Percentiles rank a stretch among this genome's conserved stretches.
phyloP scores from a whole-genome alignment of 2,329 filamentous ascomycete species.

The Esteya vermicola region DNA sequence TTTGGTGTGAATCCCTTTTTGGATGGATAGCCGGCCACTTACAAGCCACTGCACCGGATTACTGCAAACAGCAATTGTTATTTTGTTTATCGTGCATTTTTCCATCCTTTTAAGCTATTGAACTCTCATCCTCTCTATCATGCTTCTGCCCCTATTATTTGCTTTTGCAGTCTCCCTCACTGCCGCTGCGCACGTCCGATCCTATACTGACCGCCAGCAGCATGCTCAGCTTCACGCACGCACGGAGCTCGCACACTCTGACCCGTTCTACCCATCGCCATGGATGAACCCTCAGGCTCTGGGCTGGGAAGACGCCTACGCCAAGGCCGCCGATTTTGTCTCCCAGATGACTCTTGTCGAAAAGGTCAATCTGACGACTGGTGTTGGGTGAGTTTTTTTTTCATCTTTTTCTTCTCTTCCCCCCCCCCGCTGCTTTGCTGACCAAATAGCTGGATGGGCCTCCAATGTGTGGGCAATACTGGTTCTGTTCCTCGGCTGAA shows the following conservation, averaged over 20 bases:
- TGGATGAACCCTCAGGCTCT: slow-evolving; percentile 64
- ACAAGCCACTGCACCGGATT: too few relatives aligned
- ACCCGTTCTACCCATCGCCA: slow-evolving; percentile 69
- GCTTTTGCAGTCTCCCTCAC: too few relatives aligned
- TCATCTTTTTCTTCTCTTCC: neutral
- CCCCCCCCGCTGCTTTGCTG: neutral
- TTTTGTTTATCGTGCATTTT: too few relatives aligned
- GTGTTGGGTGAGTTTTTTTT: slow-evolving; percentile 50
- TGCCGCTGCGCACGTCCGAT: too few relatives aligned
- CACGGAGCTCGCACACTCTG: slow-evolving; percentile 23
- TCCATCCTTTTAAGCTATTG: too few relatives aligned
- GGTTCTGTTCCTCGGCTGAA: slow-evolving; percentile 58
- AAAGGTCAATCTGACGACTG: slow-evolving; percentile 92
- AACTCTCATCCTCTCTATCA: too few relatives aligned
- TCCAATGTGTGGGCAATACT: slow-evolving; percentile 63
- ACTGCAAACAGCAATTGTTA: too few relatives aligned
- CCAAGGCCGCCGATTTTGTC: slow-evolving; percentile 64
- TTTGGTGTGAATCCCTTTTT: too few relatives aligned
- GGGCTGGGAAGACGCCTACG: slow-evolving; percentile 64
- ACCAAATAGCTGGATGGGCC: slow-evolving; percentile 43
- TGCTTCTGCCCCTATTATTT: too few relatives aligned
- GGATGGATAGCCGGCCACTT: too few relatives aligned
- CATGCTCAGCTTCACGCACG: slow-evolving; percentile 9
- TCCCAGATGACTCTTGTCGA: slow-evolving; percentile 70
- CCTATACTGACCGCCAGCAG: neutral